Evolutionary conservation across 2,329 filamentous ascomycete species (phyloP), one percentile per base, ranked within the genome.

Genomic region (Trichoderma oligosporum): DNA sequence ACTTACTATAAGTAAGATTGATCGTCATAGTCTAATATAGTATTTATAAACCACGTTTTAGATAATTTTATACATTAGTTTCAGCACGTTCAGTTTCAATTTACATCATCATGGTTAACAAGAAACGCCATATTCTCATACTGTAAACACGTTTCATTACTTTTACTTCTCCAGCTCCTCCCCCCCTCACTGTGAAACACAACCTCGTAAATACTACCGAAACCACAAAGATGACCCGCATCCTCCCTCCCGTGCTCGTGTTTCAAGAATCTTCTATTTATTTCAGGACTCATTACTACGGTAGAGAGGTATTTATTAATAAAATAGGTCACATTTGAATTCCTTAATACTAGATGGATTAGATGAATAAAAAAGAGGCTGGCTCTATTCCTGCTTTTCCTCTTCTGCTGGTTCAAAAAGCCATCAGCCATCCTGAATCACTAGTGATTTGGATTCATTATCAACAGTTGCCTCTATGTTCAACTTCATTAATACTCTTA

Each of bases 401-500:
- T n/a, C n/a, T n/a, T n/a, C n/a, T n/a, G n/a, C n/a, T n/a, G n/a
- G n/a, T n/a, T n/a, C n/a, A n/a, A n/a, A n/a, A n/a, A n/a, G n/a
- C n/a, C n/a, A n/a, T n/a, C n/a, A n/a, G n/a, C n/a, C n/a, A n/a
- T n/a, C n/a, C n/a, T n/a, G n/a, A n/a, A n/a, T n/a, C n/a, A n/a
- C n/a, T n/a, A n/a, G n/a, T n/a, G n/a, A n/a, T n/a, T n/a, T n/a
- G n/a, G n/a, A n/a, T n/a, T n/a, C n/a, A n/a, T n/a, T n/a, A n/a
- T n/a, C n/a, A n/a, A n/a, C n/a, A 14, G 7, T 33, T 33, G 31
- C 20, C 35, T 16, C 35, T 24, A n/a, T 8, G 12, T 27, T 39
- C 48, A 47, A 25, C 48, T 48, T 47, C 49, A 48, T 58, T 58
- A 55, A 33, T 33, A 18, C 7, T 46, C 39, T 53, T 9, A 39